Conservation (phyloP, 2,329 filamentous ascomycete species). For the Fusarium odoratissimum region DNA sequence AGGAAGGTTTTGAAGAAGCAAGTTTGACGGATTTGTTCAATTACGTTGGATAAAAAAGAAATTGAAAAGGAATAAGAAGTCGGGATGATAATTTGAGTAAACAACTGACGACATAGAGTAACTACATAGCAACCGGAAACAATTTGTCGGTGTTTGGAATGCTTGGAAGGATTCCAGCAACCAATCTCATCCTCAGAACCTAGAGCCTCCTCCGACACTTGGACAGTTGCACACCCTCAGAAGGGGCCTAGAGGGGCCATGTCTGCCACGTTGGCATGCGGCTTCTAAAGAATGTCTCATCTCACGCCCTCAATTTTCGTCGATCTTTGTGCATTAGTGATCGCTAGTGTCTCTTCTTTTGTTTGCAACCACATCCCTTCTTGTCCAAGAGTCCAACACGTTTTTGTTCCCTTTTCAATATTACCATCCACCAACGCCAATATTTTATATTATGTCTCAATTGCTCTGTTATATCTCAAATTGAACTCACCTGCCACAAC, state of each 20-base stretch:
- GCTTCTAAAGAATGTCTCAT: constrained; percentile 29
- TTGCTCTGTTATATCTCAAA: neutral
- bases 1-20: constrained; percentile 10
- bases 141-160: constrained; percentile 26
- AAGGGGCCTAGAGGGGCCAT: neutral
- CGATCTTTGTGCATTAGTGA: constrained; percentile 27
- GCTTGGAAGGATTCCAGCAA: constrained; percentile 9
- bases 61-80: neutral
- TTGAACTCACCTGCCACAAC: constrained; percentile 7
- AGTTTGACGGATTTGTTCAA: neutral
- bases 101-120: constrained; percentile 10
- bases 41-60: neutral
- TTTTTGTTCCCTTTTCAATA: constrained; percentile 5
- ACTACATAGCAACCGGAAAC: constrained; percentile 28
- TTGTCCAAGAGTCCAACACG: neutral
- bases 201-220: constrained; percentile 25
- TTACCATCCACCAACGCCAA: neutral
- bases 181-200: constrained; percentile 15
- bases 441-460: neutral
- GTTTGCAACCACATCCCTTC: constrained; percentile 12
- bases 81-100: constrained; percentile 3
- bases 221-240: constrained; percentile 4
- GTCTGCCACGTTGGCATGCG: constrained; percentile 36
- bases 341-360: constrained; percentile 19
- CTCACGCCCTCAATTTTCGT: constrained; percentile 16